These are phyloP conservation scores for Spergularia bocconei DNA, from an alignment of 148 eudicot genomes.

Conservation along the genomic window DNA sequence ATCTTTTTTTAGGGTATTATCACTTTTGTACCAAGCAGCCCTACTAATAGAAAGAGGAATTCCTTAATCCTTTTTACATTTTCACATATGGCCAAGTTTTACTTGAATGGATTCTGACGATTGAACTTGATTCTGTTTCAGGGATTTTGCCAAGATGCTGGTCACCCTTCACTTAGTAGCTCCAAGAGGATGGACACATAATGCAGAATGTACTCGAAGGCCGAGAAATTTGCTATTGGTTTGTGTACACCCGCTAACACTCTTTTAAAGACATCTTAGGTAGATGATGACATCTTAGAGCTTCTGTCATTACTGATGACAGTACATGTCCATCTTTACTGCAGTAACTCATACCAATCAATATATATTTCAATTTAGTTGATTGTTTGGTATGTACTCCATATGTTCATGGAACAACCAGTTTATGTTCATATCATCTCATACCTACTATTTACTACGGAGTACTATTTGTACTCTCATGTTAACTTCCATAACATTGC, in stretches of 20 bases:
- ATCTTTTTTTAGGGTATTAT: too few species aligned
- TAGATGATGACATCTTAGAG: background rate
- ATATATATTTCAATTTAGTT: too few species aligned
- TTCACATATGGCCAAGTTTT: background rate
- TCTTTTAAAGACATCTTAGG: constrained; percentile 13
- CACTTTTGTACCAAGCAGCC: too few species aligned
- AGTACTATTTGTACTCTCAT: too few species aligned
- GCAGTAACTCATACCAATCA: background rate
- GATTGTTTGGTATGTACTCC: too few species aligned
- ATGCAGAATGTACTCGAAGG: constrained; percentile 55
- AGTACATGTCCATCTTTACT: background rate
- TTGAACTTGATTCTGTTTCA: constrained; percentile 13
- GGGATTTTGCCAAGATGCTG: constrained; percentile 69
- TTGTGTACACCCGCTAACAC: constrained; percentile 43
- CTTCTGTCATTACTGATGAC: constrained; percentile 35
- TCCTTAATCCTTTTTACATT: too few species aligned
- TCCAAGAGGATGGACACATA: constrained; percentile 29
- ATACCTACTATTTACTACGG: too few species aligned
- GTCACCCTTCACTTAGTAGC: constrained; percentile 55
- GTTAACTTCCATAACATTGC: too few species aligned
- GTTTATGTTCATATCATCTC: too few species aligned
- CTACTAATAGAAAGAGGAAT: too few species aligned
- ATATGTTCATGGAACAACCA: too few species aligned
- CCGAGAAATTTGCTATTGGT: constrained; percentile 56
- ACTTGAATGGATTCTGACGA: background rate